Conservation (phyloP, 306 rosid species). For the Urtica urens region DNA sequence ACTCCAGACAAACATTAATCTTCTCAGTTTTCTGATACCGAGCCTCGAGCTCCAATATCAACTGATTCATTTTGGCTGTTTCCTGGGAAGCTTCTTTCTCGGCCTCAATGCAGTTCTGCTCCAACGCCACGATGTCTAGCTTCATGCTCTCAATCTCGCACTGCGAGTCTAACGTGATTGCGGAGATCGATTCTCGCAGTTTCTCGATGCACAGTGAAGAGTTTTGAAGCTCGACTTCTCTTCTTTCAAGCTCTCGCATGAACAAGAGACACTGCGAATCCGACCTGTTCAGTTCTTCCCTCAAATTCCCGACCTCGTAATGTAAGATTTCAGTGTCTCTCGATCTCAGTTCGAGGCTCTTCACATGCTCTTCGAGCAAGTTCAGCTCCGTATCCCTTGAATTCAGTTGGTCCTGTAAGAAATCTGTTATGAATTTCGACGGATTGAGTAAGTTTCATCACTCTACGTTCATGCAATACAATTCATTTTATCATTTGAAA, state of each 20-base stretch:
- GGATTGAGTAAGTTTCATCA: slow-evolving; percentile 10
- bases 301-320: slow-evolving; percentile 37
- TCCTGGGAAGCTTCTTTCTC: slow-evolving; percentile 57
- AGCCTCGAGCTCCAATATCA: slow-evolving; percentile 44
- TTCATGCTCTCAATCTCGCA: slow-evolving; percentile 85
- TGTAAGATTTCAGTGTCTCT: slow-evolving; percentile 41
- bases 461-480: background rate
- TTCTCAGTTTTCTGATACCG: slow-evolving; percentile 35
- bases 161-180: slow-evolving; percentile 68
- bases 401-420: slow-evolving; percentile 71
- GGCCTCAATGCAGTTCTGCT: slow-evolving; percentile 50
- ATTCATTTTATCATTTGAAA: background rate
- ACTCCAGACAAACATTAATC: slow-evolving; percentile 23
- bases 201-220: slow-evolving; percentile 46
- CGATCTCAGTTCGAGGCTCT: slow-evolving; percentile 42
- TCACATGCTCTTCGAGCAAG: slow-evolving; percentile 39
- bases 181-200: slow-evolving; percentile 59
- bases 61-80: slow-evolving; percentile 34
- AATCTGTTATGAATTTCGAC: slow-evolving; percentile 48
- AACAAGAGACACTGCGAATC: slow-evolving; percentile 40
- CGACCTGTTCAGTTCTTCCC: slow-evolving; percentile 45
- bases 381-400: slow-evolving; percentile 47
- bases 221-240: slow-evolving; percentile 44
- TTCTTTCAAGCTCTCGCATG: slow-evolving; percentile 43
- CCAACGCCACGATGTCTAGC: slow-evolving; percentile 67